phyloP scores from a whole-genome alignment of 257 asterid species.

The Cruciata laevipes region DNA sequence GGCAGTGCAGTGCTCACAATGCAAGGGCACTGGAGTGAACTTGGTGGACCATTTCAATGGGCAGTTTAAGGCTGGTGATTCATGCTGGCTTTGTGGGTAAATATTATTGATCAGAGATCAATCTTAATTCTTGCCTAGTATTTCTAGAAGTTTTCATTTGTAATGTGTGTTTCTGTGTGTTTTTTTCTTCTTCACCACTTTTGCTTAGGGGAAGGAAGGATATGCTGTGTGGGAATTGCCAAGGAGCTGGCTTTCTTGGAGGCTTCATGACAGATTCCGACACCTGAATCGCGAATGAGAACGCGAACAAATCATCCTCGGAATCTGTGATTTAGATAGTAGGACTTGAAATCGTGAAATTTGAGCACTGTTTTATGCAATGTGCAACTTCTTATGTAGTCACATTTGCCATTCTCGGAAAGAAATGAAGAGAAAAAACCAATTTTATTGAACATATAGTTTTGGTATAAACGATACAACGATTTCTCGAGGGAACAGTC shows the following conservation, averaged over 20 bases:
- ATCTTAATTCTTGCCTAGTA: neutral
- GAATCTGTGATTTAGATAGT: neutral
- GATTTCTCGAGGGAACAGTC: too few species aligned
- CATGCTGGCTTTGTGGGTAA: conserved; percentile 95
- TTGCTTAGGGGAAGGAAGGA: conserved; percentile 60
- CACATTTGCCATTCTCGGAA: neutral
- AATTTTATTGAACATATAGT: neutral
- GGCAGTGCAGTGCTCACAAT: conserved; percentile 48
- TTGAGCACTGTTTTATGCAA: neutral
- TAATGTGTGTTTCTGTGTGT: neutral
- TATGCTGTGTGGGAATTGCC: conserved; percentile 78
- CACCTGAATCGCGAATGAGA: conserved; percentile 1
- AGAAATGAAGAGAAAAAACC: neutral
- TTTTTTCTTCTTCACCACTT: neutral
- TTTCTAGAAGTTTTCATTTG: neutral
- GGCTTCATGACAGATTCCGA: conserved; percentile 74
- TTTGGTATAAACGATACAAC: neutral
- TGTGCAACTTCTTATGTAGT: neutral
- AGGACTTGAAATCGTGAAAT: neutral
- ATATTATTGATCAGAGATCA: neutral
- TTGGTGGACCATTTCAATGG: conserved; percentile 69
- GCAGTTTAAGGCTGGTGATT: conserved; percentile 64
- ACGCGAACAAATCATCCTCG: neutral
- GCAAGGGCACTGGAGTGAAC: conserved; percentile 64
- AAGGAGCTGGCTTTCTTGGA: conserved; percentile 86